phyloP scores from a whole-genome alignment of 495 filamentous ascomycete species.

The Penicillium verhagenii region DNA sequence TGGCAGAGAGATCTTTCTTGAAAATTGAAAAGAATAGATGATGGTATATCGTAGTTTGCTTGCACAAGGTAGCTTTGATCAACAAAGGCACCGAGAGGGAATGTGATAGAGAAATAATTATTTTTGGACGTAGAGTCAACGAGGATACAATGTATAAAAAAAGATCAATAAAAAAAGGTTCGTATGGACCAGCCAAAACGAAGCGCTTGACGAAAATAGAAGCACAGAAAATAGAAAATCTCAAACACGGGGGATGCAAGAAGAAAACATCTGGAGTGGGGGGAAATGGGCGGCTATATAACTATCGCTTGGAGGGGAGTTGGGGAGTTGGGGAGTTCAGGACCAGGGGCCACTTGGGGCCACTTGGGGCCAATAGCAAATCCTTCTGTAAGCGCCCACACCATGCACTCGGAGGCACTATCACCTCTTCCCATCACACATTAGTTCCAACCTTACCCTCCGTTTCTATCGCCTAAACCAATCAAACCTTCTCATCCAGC shows the following conservation, averaged over 20 bases:
- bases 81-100: slow-evolving; percentile 31
- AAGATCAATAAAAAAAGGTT: slow-evolving; percentile 16
- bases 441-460: slow-evolving; percentile 21
- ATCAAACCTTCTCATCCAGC: neutral
- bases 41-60: slow-evolving; percentile 6
- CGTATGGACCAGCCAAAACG: slow-evolving; percentile 47
- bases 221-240: slow-evolving; percentile 31
- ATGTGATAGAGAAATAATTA: slow-evolving; percentile 26
- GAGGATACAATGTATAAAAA: slow-evolving; percentile 11
- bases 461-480: slow-evolving; percentile 7
- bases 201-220: slow-evolving; percentile 43
- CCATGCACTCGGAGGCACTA: slow-evolving; percentile 27
- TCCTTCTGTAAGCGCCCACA: slow-evolving; percentile 26
- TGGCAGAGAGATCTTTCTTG: slow-evolving; percentile 13
- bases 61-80: slow-evolving; percentile 31
- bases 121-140: slow-evolving; percentile 28
- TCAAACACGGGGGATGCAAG: slow-evolving; percentile 34
- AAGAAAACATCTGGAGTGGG: slow-evolving; percentile 17
- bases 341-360: neutral
- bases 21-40: slow-evolving; percentile 8
- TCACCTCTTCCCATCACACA: slow-evolving; percentile 26
- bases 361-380: slow-evolving; percentile 17
- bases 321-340: slow-evolving; percentile 1
- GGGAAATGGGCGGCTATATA: slow-evolving; percentile 41
- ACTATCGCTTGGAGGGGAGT: slow-evolving; percentile 14